Percentiles rank a stretch among this genome's conserved stretches.
Evolutionary conservation across 257 asterid genomes (phyloP).

Genomic region (Henckelia pumila): DNA sequence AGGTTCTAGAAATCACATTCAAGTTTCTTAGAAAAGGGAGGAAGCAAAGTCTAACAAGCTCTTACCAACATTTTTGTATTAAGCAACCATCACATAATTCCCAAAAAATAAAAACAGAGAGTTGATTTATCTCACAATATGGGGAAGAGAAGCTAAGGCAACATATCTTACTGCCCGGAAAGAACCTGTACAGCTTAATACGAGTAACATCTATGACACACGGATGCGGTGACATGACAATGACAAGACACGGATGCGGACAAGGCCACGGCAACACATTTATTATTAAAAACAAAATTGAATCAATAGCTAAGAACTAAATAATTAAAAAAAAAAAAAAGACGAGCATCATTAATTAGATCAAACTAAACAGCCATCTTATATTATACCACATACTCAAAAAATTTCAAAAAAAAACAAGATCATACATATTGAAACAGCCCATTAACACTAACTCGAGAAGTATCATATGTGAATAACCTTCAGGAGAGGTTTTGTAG

Average conservation of each 20-base stretch:
- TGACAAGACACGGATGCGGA: too few species aligned
- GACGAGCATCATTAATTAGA: too few species aligned
- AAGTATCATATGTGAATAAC: not conserved
- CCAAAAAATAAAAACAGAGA: not conserved
- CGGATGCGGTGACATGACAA: too few species aligned
- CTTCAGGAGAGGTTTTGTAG: too few species aligned
- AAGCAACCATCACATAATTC: not conserved
- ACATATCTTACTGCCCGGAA: not conserved
- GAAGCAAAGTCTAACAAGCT: conserved; percentile 3
- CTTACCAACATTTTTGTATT: not conserved
- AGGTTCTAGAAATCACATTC: conserved; percentile 4
- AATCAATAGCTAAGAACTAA: too few species aligned
- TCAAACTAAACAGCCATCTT: not conserved
- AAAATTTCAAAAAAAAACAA: too few species aligned
- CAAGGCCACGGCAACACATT: not conserved
- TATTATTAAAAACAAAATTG: too few species aligned
- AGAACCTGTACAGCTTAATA: too few species aligned
- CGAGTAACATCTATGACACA: not conserved
- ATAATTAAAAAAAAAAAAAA: too few species aligned
- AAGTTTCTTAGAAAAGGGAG: conserved; percentile 15
- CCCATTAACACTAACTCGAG: not conserved
- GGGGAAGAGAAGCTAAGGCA: not conserved
- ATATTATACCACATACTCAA: too few species aligned
- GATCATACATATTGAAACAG: not conserved
- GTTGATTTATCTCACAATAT: conserved; percentile 1